Evolutionary conservation across 169 alveolate species (phyloP), one percentile per base, ranked within the genome.

Genomic region (Pseudocohnilembus persalinus): DNA sequence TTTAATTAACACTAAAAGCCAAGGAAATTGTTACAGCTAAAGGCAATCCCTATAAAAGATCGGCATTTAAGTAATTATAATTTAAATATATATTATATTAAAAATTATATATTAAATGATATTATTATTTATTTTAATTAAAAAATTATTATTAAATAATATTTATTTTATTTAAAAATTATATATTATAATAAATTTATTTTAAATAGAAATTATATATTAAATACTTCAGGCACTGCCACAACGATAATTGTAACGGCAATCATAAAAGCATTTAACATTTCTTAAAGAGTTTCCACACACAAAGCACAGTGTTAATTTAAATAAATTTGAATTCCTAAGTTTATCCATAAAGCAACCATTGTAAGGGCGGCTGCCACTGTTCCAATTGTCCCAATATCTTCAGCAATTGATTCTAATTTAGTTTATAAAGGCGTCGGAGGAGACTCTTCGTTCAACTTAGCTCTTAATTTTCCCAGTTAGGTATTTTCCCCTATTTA

Each of bases 381-480:
- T 20, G 88, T 81, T 72, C 91, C 91, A 64, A 87, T 68, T 49
- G 76, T 77, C 33, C 91, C 91, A 73, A 87, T 87, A 72, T 80
- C 75, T 86, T 74, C 78, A 1, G 98, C 98, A 16, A 96, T 94
- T 30, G 94, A 89, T 87, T 95, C 96, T 81, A 96, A 81, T 90
- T 96, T 96, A 29, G 84, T 65, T 84, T 96, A 94, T 16, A 96
- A 87, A 0, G 97, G 98, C 31, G 98, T 96, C 28, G 94, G 89
- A 68, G 90, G 93, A 74, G 92, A 91, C 81, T 94, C 98, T 65
- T 93, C 80, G 25, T 91, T 92, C 34, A 92, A 81, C 34, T 88
- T 83, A 28, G 88, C 83, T 79, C 73, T 85, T 74, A 96, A 79
- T 77, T 92, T 92, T 28, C 98, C 97, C 72, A 92, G 88, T 75